Conservation (phyloP, 1,139 yeast species). For the Sugiyamaella japonica region DNA sequence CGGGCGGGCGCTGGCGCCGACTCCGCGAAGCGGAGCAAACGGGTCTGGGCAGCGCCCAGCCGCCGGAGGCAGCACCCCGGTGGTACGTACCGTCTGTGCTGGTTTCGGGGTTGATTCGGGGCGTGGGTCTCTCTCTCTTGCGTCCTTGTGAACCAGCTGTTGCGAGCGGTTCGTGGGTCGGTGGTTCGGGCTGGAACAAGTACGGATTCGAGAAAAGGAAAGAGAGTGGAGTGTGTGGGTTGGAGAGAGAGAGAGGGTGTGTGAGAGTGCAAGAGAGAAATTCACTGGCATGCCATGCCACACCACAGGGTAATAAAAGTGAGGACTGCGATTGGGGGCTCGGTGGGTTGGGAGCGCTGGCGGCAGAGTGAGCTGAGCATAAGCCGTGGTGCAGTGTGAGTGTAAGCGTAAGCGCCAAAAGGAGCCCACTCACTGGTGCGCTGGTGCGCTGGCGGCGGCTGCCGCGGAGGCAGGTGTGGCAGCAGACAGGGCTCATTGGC, state of each 20-base stretch:
- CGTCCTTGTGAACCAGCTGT: too few species aligned
- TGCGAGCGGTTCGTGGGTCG: too few species aligned
- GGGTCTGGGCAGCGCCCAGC: neutral
- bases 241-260: neutral
- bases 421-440: conserved; percentile 10
- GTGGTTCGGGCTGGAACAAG: neutral
- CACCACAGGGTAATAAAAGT: conserved; percentile 3
- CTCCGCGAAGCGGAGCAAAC: neutral
- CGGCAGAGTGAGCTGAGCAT: neutral
- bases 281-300: conserved; percentile 1
- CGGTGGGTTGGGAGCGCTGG: neutral
- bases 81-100: neutral
- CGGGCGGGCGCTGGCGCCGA: neutral
- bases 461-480: neutral
- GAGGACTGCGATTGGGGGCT: conserved; percentile 12
- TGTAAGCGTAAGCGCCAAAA: conserved; percentile 9
- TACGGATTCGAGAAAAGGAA: neutral
- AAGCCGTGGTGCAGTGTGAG: neutral
- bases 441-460: too few species aligned
- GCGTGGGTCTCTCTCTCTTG: neutral
- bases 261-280: conserved; percentile 4
- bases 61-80: neutral
- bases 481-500: neutral
- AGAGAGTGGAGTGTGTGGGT: neutral
- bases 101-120: neutral